These are phyloP conservation scores for Podospora comata DNA, from an alignment of 495 filamentous ascomycete genomes.

Conservation along the genomic window DNA sequence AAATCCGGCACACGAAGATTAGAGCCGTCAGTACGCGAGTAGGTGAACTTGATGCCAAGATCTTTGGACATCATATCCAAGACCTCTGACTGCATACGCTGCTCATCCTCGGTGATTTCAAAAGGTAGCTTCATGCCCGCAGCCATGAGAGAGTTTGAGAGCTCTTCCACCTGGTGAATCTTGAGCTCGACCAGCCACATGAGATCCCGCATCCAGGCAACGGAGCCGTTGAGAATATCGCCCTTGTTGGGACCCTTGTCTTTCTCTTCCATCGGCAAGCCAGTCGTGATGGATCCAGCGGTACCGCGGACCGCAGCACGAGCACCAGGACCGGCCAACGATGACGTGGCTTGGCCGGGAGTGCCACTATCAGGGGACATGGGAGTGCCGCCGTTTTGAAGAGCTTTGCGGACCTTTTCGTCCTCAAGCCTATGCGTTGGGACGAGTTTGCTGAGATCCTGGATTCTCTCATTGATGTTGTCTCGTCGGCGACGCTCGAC, in stretches of 20 bases:
- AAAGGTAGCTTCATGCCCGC: slow-evolving; percentile 74
- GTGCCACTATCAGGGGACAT: slow-evolving; percentile 27
- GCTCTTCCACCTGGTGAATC: slow-evolving; percentile 80
- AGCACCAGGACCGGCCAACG: slow-evolving; percentile 79
- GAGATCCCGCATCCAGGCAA: slow-evolving; percentile 93
- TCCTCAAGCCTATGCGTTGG: slow-evolving; percentile 91
- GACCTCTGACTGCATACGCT: slow-evolving; percentile 89
- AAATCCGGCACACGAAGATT: slow-evolving; percentile 89
- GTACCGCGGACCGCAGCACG: slow-evolving; percentile 64
- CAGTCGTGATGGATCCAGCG: slow-evolving; percentile 84
- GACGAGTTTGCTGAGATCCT: slow-evolving; percentile 90
- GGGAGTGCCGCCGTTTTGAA: slow-evolving; percentile 65
- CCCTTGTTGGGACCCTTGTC: slow-evolving; percentile 99
- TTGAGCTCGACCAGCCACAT: slow-evolving; percentile 94
- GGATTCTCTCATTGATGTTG: slow-evolving; percentile 98
- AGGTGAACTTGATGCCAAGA: slow-evolving; percentile 54
- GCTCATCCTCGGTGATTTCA: slow-evolving; percentile 85
- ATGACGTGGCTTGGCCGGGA: slow-evolving; percentile 76
- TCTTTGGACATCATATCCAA: slow-evolving; percentile 64
- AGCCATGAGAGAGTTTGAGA: slow-evolving; percentile 67
- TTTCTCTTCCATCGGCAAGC: slow-evolving; percentile 90
- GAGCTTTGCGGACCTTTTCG: slow-evolving; percentile 92
- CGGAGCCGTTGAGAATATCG: slow-evolving; percentile 94
- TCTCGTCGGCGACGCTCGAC: slow-evolving; percentile 92
- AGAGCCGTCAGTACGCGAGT: slow-evolving; percentile 77